phyloP scores from a whole-genome alignment of 495 filamentous ascomycete species.

The Lasiosphaeria ovina region DNA sequence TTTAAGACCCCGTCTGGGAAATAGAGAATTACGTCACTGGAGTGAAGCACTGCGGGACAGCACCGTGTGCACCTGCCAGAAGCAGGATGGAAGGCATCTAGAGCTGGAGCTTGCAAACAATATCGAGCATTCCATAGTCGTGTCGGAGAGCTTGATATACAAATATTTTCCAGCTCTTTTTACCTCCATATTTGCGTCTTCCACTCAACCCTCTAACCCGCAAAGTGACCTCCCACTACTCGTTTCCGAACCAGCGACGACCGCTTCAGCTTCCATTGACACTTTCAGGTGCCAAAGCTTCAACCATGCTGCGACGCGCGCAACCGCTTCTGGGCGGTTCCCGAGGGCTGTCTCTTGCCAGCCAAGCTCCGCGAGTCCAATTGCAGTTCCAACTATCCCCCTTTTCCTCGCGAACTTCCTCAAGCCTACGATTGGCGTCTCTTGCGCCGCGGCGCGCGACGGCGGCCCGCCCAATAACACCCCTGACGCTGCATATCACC shows the following conservation, averaged over 20 bases:
- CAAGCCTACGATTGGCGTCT: neutral
- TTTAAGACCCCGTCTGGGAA: no score
- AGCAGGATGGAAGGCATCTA: no score
- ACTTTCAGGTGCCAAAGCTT: neutral
- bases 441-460: neutral
- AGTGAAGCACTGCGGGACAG: no score
- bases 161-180: no score
- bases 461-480: neutral
- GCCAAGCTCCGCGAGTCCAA: conserved; percentile 7
- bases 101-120: no score
- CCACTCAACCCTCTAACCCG: no score
- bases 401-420: neutral
- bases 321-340: conserved; percentile 18
- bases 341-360: conserved; percentile 12
- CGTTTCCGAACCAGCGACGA: neutral
- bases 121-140: no score
- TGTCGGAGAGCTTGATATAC: no score
- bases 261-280: neutral
- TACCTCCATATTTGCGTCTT: no score
- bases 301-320: conserved; percentile 22
- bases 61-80: no score
- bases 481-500: conserved; percentile 4
- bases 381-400: neutral
- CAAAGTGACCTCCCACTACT: no score
- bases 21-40: no score